These are phyloP conservation scores for Phytophthora tentaculata DNA, from an alignment of 352 stramenopile species.

Conservation along the genomic window DNA sequence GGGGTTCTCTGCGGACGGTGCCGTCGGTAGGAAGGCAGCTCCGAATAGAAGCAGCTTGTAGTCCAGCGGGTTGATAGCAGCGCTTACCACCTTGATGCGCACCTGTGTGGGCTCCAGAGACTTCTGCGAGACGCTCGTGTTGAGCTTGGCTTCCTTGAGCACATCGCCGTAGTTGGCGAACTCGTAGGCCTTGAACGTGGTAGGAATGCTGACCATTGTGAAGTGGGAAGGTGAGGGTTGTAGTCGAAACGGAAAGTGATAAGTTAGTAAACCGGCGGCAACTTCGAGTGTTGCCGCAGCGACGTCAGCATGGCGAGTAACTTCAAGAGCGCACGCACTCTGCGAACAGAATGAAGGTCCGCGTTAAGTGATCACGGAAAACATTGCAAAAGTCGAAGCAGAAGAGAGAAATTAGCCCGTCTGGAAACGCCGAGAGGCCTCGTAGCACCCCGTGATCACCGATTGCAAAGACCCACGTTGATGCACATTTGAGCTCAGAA, in stretches of 20 bases:
- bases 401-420: too few species aligned
- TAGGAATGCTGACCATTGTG: constrained; percentile 17
- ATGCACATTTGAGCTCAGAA: neutral
- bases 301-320: too few species aligned
- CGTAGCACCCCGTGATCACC: neutral
- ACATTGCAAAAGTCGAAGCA: neutral
- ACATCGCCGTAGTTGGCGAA: constrained; percentile 25
- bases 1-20: constrained; percentile 14
- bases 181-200: constrained; percentile 35
- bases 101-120: constrained; percentile 25
- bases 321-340: constrained; percentile 3
- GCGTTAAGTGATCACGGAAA: constrained; percentile 13
- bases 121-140: constrained; percentile 12
- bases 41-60: constrained; percentile 29
- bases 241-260: too few species aligned
- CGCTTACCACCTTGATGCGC: constrained; percentile 32
- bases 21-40: constrained; percentile 13
- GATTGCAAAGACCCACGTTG: neutral
- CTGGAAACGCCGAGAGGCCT: too few species aligned
- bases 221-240: neutral
- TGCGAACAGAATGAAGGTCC: constrained; percentile 13
- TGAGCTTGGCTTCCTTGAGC: constrained; percentile 27
- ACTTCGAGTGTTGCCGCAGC: neutral
- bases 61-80: constrained; percentile 37
- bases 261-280: constrained; percentile 11